A percentile compares a stretch with the other conserved stretches of the same genome.
These are phyloP conservation scores for Diaporthe sp. DNA, from an alignment of 2,329 filamentous ascomycete genomes.

Conservation along the genomic window DNA sequence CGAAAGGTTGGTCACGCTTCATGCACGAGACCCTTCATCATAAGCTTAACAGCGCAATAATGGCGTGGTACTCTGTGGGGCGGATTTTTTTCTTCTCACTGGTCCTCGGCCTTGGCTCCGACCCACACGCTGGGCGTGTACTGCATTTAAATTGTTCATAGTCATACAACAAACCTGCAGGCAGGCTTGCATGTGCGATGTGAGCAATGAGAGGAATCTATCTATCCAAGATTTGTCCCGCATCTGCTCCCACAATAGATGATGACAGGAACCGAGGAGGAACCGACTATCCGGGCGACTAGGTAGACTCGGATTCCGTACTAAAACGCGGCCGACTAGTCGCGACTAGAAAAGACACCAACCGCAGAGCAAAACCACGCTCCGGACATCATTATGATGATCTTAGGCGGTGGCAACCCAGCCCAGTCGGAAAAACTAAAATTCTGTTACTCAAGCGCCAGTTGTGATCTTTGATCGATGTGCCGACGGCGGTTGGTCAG, in stretches of 20 bases:
- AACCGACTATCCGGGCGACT: neutral
- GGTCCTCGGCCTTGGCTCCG: slow-evolving; percentile 28
- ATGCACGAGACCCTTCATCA: slow-evolving; percentile 29
- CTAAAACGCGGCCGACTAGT: slow-evolving; percentile 23
- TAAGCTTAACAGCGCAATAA: slow-evolving; percentile 29
- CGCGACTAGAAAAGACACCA: neutral
- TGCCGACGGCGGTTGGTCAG: neutral
- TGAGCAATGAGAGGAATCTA: neutral
- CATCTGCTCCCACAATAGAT: neutral
- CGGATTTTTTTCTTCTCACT: neutral
- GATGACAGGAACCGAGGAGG: neutral
- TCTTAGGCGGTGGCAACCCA: neutral
- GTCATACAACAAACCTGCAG: neutral
- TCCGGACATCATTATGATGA: neutral
- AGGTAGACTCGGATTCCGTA: neutral
- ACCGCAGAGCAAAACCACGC: neutral
- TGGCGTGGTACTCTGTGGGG: slow-evolving; percentile 2
- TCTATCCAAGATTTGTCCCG: neutral
- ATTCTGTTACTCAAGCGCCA: slow-evolving; percentile 21
- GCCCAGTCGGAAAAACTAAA: neutral
- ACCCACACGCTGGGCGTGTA: neutral
- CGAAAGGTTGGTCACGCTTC: slow-evolving; percentile 27
- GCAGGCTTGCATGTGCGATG: neutral
- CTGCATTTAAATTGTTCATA: neutral
- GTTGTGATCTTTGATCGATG: slow-evolving; percentile 3